Evolutionary conservation across 1,139 yeast genomes (phyloP).

Genomic region (Sugiyamaella castrensis): DNA sequence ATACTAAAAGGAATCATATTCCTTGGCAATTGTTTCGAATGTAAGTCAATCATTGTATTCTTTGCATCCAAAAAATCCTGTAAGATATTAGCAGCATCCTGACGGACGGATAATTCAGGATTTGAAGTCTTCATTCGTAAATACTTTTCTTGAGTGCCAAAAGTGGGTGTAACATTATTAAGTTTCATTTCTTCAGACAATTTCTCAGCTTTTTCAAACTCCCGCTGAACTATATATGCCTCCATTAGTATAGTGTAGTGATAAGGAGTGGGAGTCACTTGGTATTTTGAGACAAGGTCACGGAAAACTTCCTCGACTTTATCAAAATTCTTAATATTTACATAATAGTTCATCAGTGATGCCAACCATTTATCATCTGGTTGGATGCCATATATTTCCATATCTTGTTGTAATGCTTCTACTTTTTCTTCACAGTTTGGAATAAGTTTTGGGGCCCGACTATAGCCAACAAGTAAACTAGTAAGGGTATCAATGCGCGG

Average conservation of each 20-base stretch:
- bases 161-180: slow-evolving; percentile 26
- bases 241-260: slow-evolving; percentile 33
- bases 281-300: slow-evolving; percentile 19
- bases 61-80: slow-evolving; percentile 19
- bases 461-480: slow-evolving; percentile 12
- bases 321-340: slow-evolving; percentile 17
- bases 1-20: slow-evolving; percentile 26
- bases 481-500: slow-evolving; percentile 32
- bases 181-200: slow-evolving; percentile 24
- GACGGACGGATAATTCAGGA: slow-evolving; percentile 9
- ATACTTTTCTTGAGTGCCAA: slow-evolving; percentile 24
- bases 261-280: slow-evolving; percentile 23
- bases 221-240: slow-evolving; percentile 17
- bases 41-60: slow-evolving; percentile 24
- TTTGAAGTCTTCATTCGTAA: slow-evolving; percentile 16
- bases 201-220: slow-evolving; percentile 19
- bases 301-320: slow-evolving; percentile 25
- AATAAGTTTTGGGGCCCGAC: slow-evolving; percentile 2
- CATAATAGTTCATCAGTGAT: slow-evolving; percentile 26
- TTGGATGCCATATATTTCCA: slow-evolving; percentile 16
- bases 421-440: slow-evolving; percentile 2
- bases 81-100: slow-evolving; percentile 17
- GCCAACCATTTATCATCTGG: slow-evolving; percentile 31
- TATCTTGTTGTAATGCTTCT: slow-evolving; percentile 11
- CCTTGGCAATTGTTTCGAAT: slow-evolving; percentile 27